Evolutionary conservation across 2,329 filamentous ascomycete genomes (phyloP), one percentile per base, ranked within the genome.

Genomic region (Scedosporium aurantiacum): DNA sequence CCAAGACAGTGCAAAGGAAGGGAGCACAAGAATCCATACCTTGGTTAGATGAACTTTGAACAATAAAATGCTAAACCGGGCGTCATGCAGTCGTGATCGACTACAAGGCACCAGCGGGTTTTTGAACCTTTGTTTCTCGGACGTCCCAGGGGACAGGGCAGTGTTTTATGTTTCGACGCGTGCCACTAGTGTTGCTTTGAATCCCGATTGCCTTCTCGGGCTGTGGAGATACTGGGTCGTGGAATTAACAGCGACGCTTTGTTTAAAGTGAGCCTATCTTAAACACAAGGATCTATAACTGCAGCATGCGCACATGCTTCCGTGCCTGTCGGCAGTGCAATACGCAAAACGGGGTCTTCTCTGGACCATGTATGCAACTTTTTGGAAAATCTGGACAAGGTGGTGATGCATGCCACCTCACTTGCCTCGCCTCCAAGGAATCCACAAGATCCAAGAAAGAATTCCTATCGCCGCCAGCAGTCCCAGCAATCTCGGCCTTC

Each of bases 1-100:
- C 75, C 32, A 71, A 75, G 62, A 77, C 75, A 6, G 75, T 77
- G 28, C 67, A 74, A 23, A 70, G 72, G 40, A 76, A 73, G 64
- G 75, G 75, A n/a, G 75, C 75, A 14, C 75, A 77, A 60, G 66
- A 71, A 52, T 77, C 75, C 45, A 77, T 77, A 63, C 75, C 75
- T 1, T 77, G 75, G 75, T 74, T 71, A 65, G 71, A 77, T 61
- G 75, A 77, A 67, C 65, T 77, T 10, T 60, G 16, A 60, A 47
- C 6, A 50, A 50, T 37, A 37, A 37, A 37, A 37, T 37, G 32
- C 32, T 12, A 3, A 3, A 37, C 32, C 4, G 4, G 10, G 32
- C 32, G 32, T 4, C 32, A 37, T 12, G 32, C 32, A 37, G 1
- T 37, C 4, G 32, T 3, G 32, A 37, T 37, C 3, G 10, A 12